Conservation (phyloP, 306 rosid genomes). For the Pyrus bretschneideri region DNA sequence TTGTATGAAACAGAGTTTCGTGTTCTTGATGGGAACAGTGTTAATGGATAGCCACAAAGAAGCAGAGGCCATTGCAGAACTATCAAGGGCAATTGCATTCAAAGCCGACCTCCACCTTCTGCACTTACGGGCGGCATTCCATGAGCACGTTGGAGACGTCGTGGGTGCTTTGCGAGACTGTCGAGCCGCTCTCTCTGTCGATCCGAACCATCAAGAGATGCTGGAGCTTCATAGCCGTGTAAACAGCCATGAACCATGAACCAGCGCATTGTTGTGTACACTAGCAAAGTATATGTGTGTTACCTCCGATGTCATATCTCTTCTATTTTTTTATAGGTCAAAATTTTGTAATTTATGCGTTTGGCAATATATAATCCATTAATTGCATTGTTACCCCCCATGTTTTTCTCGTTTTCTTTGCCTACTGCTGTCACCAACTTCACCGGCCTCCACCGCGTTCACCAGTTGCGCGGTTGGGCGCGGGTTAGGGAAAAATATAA, state of each 20-base stretch:
- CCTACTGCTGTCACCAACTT: background rate
- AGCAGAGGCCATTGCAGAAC: slow-evolving; percentile 76
- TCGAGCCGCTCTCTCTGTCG: slow-evolving; percentile 91
- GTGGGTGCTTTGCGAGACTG: slow-evolving; percentile 77
- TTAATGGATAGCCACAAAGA: slow-evolving; percentile 82
- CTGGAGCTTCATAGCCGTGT: slow-evolving; percentile 85
- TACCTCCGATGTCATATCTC: background rate
- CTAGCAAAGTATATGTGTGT: slow-evolving; percentile 7
- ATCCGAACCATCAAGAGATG: slow-evolving; percentile 92
- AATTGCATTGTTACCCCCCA: background rate
- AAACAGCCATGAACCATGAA: slow-evolving; percentile 78
- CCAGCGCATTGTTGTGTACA: slow-evolving; percentile 7
- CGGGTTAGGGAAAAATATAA: no score
- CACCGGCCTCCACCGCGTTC: background rate
- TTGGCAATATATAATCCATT: background rate
- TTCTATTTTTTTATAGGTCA: background rate
- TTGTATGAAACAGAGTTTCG: background rate
- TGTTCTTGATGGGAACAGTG: slow-evolving; percentile 42
- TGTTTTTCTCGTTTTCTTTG: background rate
- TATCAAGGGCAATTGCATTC: slow-evolving; percentile 78
- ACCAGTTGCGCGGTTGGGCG: background rate
- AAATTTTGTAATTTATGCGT: slow-evolving; percentile 30
- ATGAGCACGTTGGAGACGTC: slow-evolving; percentile 76
- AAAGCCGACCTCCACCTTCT: slow-evolving; percentile 91
- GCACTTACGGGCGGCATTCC: slow-evolving; percentile 87